Evolutionary conservation across 2,329 filamentous ascomycete species (phyloP).

Genomic region (Zasmidium angulare): DNA sequence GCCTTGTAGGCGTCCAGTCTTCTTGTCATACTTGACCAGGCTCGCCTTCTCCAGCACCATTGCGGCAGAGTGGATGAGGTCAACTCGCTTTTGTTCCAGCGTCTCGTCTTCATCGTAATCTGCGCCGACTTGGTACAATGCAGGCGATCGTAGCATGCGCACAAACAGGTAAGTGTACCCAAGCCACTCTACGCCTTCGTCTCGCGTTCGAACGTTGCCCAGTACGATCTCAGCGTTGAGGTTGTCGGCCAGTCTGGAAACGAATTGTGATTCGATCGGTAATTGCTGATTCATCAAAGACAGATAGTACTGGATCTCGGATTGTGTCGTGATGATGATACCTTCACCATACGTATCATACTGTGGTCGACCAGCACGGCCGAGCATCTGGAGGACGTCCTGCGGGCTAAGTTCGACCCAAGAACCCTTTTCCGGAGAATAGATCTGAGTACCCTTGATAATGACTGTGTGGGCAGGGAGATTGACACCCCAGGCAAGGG

Average conservation of each 20-base stretch:
- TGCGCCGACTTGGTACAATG: conserved; percentile 89
- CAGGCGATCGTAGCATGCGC: conserved; percentile 93
- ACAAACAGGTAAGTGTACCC: conserved; percentile 98
- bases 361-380: conserved; percentile 91
- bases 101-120: conserved; percentile 93
- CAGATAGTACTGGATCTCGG: conserved; percentile 94
- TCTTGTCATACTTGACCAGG: conserved; percentile 93
- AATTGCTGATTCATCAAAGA: conserved; percentile 95
- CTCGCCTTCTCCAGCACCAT: conserved; percentile 81
- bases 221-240: conserved; percentile 95
- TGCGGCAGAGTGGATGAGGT: conserved; percentile 92
- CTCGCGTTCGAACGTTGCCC: conserved; percentile 84
- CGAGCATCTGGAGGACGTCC: conserved; percentile 97
- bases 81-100: conserved; percentile 95
- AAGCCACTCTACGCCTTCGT: conserved; percentile 98
- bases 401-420: conserved; percentile 98
- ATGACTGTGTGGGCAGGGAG: conserved; percentile 96
- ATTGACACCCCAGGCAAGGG: conserved; percentile 99
- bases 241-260: conserved; percentile 90
- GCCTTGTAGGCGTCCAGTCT: conserved; percentile 80
- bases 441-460: conserved; percentile 97
- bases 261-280: conserved; percentile 94
- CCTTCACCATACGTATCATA: conserved; percentile 98
- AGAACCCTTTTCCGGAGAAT: conserved; percentile 96
- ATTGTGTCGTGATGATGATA: conserved; percentile 96